These are phyloP conservation scores for Hymenoscyphus albidus DNA, from an alignment of 2,329 filamentous ascomycete genomes.

Conservation along the genomic window DNA sequence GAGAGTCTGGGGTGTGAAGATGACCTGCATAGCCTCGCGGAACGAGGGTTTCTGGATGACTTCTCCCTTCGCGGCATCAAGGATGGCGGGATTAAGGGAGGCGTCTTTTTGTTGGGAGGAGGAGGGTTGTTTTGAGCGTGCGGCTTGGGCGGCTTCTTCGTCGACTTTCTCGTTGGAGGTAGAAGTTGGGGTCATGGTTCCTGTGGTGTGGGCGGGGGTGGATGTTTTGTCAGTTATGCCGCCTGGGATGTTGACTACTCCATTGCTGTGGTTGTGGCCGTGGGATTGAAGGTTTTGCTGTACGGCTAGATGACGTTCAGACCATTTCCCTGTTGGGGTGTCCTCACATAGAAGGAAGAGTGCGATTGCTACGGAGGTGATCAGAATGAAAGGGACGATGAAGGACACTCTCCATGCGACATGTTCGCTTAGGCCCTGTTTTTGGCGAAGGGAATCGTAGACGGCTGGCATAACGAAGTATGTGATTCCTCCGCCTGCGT, in stretches of 20 bases:
- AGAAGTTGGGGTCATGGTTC: constrained; percentile 9
- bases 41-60: constrained; percentile 53
- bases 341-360: constrained; percentile 75
- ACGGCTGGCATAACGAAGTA: constrained; percentile 94
- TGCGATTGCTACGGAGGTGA: constrained; percentile 59
- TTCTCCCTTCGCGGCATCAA: constrained; percentile 52
- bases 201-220: background rate
- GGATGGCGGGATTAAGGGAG: constrained; percentile 45
- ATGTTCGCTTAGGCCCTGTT: constrained; percentile 57
- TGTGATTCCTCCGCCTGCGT: constrained; percentile 83
- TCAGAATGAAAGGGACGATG: constrained; percentile 75
- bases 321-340: constrained; percentile 79
- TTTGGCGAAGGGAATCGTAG: constrained; percentile 67
- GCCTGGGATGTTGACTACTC: constrained; percentile 32
- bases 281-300: constrained; percentile 45
- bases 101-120: constrained; percentile 39
- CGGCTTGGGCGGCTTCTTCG: constrained; percentile 42
- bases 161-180: constrained; percentile 40
- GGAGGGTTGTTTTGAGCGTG: constrained; percentile 40
- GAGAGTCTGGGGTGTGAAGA: constrained; percentile 51
- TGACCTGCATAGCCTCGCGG: constrained; percentile 43
- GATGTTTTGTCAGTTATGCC: constrained; percentile 23
- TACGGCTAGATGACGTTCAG: constrained; percentile 52
- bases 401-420: constrained; percentile 83
- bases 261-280: constrained; percentile 41